Conservation (phyloP, 495 filamentous ascomycete genomes). For the Pseudevernia furfuracea region DNA sequence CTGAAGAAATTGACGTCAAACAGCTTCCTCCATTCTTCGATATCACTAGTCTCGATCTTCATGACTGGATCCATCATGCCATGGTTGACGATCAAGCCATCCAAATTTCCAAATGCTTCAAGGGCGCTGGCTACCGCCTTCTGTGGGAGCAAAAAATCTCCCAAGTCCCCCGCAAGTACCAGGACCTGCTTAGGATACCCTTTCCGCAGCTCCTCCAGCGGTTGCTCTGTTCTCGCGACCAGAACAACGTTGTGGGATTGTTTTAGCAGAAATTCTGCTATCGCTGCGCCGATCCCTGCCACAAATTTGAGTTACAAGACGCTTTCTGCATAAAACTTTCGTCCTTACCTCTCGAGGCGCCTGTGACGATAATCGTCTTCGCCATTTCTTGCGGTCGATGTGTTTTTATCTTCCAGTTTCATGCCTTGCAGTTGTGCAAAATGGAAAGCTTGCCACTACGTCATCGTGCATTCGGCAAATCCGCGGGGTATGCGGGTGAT, state of each 20-base stretch:
- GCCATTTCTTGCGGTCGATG: slow-evolving; percentile 14
- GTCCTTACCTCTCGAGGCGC: slow-evolving; percentile 50
- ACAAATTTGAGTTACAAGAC: slow-evolving; percentile 5
- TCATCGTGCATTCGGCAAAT: slow-evolving; percentile 1
- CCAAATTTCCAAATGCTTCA: slow-evolving; percentile 59
- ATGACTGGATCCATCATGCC: slow-evolving; percentile 72
- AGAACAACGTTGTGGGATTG: slow-evolving; percentile 63
- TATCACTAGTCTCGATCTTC: slow-evolving; percentile 53
- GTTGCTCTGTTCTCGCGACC: slow-evolving; percentile 60
- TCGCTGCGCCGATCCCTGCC: slow-evolving; percentile 76
- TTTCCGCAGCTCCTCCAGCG: slow-evolving; percentile 58
- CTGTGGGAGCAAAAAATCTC: slow-evolving; percentile 53
- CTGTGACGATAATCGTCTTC: slow-evolving; percentile 57
- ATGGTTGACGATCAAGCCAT: slow-evolving; percentile 84
- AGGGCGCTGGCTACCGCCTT: slow-evolving; percentile 57
- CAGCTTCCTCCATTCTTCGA: slow-evolving; percentile 63
- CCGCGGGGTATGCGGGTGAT: slow-evolving; percentile 15
- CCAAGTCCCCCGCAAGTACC: slow-evolving; percentile 67
- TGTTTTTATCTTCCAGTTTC: neutral
- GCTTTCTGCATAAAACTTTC: neutral
- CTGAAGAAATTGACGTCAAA: slow-evolving; percentile 85
- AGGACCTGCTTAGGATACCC: slow-evolving; percentile 61
- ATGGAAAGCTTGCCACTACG: neutral
- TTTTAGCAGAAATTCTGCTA: slow-evolving; percentile 62
- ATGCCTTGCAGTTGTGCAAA: neutral